Percentiles rank a stretch among this genome's conserved stretches.
Conservation (phyloP, 1,284 basidiomycete species). For the Cutaneotrichosporon spelunceum region DNA sequence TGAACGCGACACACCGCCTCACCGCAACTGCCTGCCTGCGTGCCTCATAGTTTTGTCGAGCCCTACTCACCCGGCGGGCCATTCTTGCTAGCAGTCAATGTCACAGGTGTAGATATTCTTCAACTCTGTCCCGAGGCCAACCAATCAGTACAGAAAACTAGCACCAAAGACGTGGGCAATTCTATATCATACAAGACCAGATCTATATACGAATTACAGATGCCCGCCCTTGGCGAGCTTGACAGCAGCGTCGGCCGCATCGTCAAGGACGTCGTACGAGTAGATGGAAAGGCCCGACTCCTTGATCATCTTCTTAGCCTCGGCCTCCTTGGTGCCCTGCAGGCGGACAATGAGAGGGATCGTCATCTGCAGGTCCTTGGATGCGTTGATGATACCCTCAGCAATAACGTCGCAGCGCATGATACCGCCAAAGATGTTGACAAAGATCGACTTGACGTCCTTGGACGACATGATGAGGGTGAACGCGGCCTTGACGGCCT, state of each 20-base stretch:
- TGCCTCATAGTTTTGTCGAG: too few species aligned
- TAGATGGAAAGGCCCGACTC: slow-evolving; percentile 90
- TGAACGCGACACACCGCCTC: too few species aligned
- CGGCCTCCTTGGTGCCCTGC: slow-evolving; percentile 93
- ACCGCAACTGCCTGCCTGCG: too few species aligned
- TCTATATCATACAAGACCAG: slow-evolving; percentile 8
- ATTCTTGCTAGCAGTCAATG: too few species aligned
- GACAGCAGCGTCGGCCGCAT: slow-evolving; percentile 75
- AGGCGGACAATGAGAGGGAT: slow-evolving; percentile 91
- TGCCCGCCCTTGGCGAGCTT: slow-evolving; percentile 57
- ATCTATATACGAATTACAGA: slow-evolving; percentile 1
- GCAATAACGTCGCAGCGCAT: slow-evolving; percentile 98
- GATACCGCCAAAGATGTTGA: slow-evolving; percentile 90
- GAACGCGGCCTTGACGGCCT: slow-evolving; percentile 99
- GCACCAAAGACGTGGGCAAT: neutral
- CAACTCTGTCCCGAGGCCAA: too few species aligned
- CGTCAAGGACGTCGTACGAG: slow-evolving; percentile 50
- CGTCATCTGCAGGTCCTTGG: slow-evolving; percentile 78
- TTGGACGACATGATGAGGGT: slow-evolving; percentile 87
- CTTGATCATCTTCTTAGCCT: slow-evolving; percentile 92
- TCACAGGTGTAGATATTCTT: too few species aligned
- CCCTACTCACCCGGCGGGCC: too few species aligned
- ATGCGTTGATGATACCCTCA: slow-evolving; percentile 96
- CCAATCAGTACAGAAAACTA: too few species aligned
- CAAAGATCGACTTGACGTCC: slow-evolving; percentile 97